Conservation (phyloP, 78 protist genomes). For the Andalucia godoyi region DNA sequence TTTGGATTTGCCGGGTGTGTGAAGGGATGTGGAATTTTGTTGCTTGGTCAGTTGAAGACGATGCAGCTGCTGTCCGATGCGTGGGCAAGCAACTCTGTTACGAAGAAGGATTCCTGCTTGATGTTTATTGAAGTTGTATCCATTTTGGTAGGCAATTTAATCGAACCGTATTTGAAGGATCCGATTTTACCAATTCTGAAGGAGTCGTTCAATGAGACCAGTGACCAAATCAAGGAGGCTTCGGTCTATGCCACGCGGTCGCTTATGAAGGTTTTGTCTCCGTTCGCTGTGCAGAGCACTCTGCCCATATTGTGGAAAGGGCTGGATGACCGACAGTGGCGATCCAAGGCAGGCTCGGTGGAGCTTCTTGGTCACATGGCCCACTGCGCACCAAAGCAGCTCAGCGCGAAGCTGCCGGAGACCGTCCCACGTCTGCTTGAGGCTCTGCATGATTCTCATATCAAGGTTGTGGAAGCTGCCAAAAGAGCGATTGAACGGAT, state of each 20-base stretch:
- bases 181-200: constrained; percentile 62
- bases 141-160: constrained; percentile 54
- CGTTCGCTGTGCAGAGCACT: background rate
- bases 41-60: constrained; percentile 45
- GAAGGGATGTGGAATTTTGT: constrained; percentile 64
- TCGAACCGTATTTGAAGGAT: constrained; percentile 84
- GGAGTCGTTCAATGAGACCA: constrained; percentile 58
- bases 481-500: constrained; percentile 67
- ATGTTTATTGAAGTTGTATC: constrained; percentile 25
- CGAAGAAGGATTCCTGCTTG: constrained; percentile 10
- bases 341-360: constrained; percentile 39
- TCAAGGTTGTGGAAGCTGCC: constrained; percentile 68
- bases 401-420: constrained; percentile 68
- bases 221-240: constrained; percentile 51
- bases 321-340: constrained; percentile 70
- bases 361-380: constrained; percentile 84
- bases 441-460: constrained; percentile 66
- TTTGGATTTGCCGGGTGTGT: constrained; percentile 80
- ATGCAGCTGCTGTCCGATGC: constrained; percentile 27
- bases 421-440: constrained; percentile 71
- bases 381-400: constrained; percentile 77
- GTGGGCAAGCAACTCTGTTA: constrained; percentile 57
- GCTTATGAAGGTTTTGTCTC: constrained; percentile 54
- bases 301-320: constrained; percentile 57
- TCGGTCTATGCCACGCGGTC: constrained; percentile 46